phyloP scores from a whole-genome alignment of 768 basidiomycete genomes.

The Dacryopinax spathularia region DNA sequence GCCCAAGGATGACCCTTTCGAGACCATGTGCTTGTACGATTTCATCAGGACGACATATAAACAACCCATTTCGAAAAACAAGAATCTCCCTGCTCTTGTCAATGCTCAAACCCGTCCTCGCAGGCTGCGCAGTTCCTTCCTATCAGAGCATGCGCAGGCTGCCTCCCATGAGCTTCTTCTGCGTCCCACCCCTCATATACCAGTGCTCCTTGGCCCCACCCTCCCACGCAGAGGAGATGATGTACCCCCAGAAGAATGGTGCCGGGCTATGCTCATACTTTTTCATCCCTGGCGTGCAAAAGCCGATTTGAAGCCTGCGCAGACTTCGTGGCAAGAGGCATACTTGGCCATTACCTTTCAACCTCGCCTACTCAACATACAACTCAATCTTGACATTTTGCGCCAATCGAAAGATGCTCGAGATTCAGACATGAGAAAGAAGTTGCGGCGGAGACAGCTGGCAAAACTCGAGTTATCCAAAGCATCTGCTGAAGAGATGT shows the following conservation, averaged over 20 bases:
- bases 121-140: background rate
- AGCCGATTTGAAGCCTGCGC: constrained; percentile 16
- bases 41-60: constrained; percentile 18
- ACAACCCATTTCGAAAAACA: constrained; percentile 4
- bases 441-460: too few species aligned
- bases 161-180: constrained; percentile 14
- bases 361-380: too few species aligned
- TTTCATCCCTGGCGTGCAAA: constrained; percentile 31
- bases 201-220: constrained; percentile 25
- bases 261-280: constrained; percentile 29
- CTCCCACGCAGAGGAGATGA: constrained; percentile 21
- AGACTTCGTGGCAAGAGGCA: constrained; percentile 22
- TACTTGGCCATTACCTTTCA: too few species aligned
- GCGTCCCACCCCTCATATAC: constrained; percentile 12
- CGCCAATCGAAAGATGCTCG: too few species aligned
- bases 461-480: too few species aligned
- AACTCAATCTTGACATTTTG: too few species aligned
- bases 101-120: constrained; percentile 6
- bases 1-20: background rate
- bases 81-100: constrained; percentile 5
- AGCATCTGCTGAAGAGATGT: too few species aligned
- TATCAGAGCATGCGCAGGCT: constrained; percentile 15
- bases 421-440: too few species aligned
- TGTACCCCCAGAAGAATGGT: constrained; percentile 21
- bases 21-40: constrained; percentile 20